Base-by-base conservation (phyloP, 208 protist genomes). In the Crithidia expoeki region DNA sequence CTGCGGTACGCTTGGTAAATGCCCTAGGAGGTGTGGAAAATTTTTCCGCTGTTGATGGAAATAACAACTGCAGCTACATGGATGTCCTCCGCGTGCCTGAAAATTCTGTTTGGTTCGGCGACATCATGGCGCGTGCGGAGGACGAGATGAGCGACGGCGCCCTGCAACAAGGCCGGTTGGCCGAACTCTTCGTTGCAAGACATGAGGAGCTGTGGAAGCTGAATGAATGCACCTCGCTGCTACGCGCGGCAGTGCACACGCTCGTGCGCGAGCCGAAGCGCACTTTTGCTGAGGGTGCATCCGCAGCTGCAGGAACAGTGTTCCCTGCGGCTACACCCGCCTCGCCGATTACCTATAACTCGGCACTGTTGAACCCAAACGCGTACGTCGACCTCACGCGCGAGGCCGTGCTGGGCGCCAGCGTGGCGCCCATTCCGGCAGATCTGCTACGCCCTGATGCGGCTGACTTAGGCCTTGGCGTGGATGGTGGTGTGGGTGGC, bases 191-290 rank as follows among this genome's bases (percentile, higher is more conserved):
- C 57, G 85, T 84, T 0, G 74, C 69, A n/a, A 77, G 88, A 9
- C 85, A 90, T 46, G 77, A 77, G 49, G 89, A 96, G 55, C 81
- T 96, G 57, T 96, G 92, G 92, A 92, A 85, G 53, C 63, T 84
- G 32, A 69, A 66, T 32, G 84, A 86, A 36, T 64, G 78, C 23
- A 47, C 72, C 30, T 19, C 50, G 34, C 47, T 82, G 38, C 67
- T 80, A 46, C 72, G 65, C 5, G 28, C 52, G 5, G 68, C 56
- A 23, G 61, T 78, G 53, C 55, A 44, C 46, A 12, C 42, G 19
- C 40, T 74, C 19, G 23, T 68, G 36, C 23, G 50, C 47, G 51
- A 65, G 32, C 63, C 64, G 25, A 62, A 50, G 38, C 2, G 16
- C 9, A 21, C 36, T 25, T 36, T 0, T n/a, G n/a, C n/a, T n/a